phyloP scores from a whole-genome alignment of 257 asterid species.

The Solanum gracilifrons region DNA sequence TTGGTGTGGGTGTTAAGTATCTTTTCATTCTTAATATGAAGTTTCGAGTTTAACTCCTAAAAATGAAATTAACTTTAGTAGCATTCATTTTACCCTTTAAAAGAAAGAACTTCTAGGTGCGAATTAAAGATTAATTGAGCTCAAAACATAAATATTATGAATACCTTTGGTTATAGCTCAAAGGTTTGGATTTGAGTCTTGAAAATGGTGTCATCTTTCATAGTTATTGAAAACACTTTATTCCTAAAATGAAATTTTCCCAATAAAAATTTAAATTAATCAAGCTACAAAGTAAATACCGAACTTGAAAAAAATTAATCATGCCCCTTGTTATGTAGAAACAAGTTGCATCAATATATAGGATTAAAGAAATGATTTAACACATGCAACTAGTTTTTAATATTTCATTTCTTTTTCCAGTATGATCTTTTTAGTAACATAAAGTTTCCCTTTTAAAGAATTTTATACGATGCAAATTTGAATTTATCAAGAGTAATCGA shows the following conservation, averaged over 20 bases:
- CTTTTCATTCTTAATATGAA: neutral
- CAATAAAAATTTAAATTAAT: too few species aligned
- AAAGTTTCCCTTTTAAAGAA: neutral
- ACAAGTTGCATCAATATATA: neutral
- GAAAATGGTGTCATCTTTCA: neutral
- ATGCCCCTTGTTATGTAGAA: neutral
- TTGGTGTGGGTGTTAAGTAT: neutral
- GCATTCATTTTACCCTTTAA: neutral
- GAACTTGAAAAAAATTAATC: neutral
- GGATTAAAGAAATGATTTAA: neutral
- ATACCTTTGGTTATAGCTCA: neutral
- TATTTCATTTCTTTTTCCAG: neutral
- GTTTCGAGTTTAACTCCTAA: neutral
- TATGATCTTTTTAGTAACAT: neutral
- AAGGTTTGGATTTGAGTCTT: neutral
- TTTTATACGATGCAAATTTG: neutral
- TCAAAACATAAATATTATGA: rapidly evolving
- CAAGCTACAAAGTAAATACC: neutral
- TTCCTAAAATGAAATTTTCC: rapidly evolving
- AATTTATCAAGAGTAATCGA: neutral
- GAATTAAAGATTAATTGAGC: neutral
- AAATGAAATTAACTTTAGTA: neutral
- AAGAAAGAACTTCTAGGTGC: rapidly evolving
- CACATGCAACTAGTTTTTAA: neutral
- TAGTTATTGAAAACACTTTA: too few species aligned